phyloP scores from a whole-genome alignment of 2,329 filamentous ascomycete species.

The Arthrobotrys conoides region DNA sequence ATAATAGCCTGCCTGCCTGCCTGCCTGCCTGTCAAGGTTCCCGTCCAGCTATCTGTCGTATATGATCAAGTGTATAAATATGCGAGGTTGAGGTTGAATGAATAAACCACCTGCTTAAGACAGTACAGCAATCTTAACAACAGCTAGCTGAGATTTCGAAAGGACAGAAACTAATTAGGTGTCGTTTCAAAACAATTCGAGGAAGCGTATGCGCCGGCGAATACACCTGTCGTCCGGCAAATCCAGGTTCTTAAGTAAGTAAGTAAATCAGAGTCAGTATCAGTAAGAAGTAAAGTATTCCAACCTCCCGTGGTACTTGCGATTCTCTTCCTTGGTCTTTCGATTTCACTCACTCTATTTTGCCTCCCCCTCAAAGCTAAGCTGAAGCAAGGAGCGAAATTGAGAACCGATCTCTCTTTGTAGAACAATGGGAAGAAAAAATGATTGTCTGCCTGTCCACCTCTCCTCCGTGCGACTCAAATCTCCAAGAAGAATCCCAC shows the following conservation, averaged over 20 bases:
- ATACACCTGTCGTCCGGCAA: conserved; percentile 8
- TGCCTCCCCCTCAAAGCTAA: conserved; percentile 6
- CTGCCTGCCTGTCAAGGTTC: conserved; percentile 5
- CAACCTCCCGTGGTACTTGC: background rate
- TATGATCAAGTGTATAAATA: too few species aligned
- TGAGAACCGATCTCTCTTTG: background rate
- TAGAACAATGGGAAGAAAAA: conserved; percentile 7
- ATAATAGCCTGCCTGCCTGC: background rate
- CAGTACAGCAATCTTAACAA: background rate
- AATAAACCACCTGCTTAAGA: background rate
- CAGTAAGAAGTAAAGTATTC: background rate
- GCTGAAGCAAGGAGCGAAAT: conserved; percentile 30
- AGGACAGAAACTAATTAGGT: background rate
- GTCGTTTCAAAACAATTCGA: conserved; percentile 2
- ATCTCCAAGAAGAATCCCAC: background rate
- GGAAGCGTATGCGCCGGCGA: conserved; percentile 20
- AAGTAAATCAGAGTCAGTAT: background rate
- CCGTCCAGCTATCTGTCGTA: background rate
- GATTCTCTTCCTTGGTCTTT: background rate
- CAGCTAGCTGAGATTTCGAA: background rate
- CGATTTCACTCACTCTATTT: background rate
- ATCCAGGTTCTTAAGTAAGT: background rate
- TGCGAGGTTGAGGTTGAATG: background rate
- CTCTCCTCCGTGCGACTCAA: conserved; percentile 4
- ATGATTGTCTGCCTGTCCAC: conserved; percentile 1